phyloP scores from a whole-genome alignment of 2,329 filamentous ascomycete genomes.

The Colletotrichum falcatum region DNA sequence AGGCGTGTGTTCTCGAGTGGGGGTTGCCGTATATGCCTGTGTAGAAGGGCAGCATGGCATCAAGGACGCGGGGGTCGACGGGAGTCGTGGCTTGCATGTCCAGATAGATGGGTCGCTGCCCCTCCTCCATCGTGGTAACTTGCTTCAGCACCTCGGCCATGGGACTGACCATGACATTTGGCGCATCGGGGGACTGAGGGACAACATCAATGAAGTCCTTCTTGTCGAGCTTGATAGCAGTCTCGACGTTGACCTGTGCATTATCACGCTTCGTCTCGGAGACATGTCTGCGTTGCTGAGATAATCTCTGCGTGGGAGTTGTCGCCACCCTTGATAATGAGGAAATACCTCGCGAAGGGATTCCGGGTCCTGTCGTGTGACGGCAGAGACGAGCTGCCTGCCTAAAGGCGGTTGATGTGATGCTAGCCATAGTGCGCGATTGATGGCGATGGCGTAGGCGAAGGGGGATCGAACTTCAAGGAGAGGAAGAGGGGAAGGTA shows the following conservation, averaged over 20 bases:
- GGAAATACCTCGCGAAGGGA: slow-evolving; percentile 51
- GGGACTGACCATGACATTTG: slow-evolving; percentile 82
- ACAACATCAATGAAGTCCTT: slow-evolving; percentile 79
- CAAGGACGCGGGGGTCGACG: slow-evolving; percentile 91
- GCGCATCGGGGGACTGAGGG: slow-evolving; percentile 55
- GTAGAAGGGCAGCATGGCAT: slow-evolving; percentile 96
- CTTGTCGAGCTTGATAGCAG: slow-evolving; percentile 87
- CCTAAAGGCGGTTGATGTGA: slow-evolving; percentile 77
- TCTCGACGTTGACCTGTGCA: slow-evolving; percentile 85
- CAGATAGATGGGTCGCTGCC: slow-evolving; percentile 93
- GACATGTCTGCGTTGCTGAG: slow-evolving; percentile 76
- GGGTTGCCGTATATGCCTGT: slow-evolving; percentile 96
- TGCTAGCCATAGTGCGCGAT: slow-evolving; percentile 66
- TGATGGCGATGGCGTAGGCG: slow-evolving; percentile 41
- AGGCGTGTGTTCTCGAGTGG: slow-evolving; percentile 96
- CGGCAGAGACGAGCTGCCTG: slow-evolving; percentile 75
- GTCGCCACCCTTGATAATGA: slow-evolving; percentile 50
- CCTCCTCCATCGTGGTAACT: slow-evolving; percentile 92
- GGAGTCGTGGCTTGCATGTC: slow-evolving; percentile 99
- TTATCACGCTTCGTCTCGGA: slow-evolving; percentile 83
- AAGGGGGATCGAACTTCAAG: slow-evolving; percentile 37
- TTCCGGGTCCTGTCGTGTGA: slow-evolving; percentile 52
- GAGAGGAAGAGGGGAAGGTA: slow-evolving; percentile 27
- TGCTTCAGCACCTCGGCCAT: slow-evolving; percentile 89
- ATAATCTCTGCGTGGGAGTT: slow-evolving; percentile 45